Evolutionary conservation across 2,329 filamentous ascomycete species (phyloP), one percentile per base, ranked within the genome.

Genomic region (Diplodia scrobiculata): DNA sequence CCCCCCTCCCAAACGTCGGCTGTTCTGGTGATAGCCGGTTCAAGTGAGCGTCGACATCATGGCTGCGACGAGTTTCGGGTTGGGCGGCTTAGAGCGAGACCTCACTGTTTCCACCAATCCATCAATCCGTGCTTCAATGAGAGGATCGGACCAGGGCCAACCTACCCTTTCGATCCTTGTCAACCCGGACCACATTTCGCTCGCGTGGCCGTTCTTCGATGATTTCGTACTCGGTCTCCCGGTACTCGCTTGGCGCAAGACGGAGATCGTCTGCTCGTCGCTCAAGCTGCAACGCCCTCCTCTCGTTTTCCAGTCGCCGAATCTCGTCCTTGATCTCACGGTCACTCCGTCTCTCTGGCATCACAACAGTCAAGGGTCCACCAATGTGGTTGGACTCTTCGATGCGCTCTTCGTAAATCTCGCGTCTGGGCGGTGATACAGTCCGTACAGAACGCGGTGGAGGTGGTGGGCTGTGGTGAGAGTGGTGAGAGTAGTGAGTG

Each of bases 151-250:
- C 91, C 81, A 93, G 88, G 83, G 88, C 87, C 87, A 95, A 88
- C 90, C 89, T 95, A 96, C 93, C 92, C 92, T 91, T 95, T 84
- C 89, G 89, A 81, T 97, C 92, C 83, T 90, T 92, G 80, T 92
- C 90, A 73, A 97, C 87, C 72, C 89, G 84, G 69, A 90, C 82
- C 64, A 88, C 78, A 67, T 87, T 85, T 60, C 71, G 83, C 73
- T 71, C 80, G 62, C 69, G 76, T 66, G 69, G 87, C 77, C 72
- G 82, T 76, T 70, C 88, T 67, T 87, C 89, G 51, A 91, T 76
- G 53, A 91, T 83, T 38, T 91, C 88, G 64, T 87, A 85, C 32
- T 86, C 83, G 66, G 76, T 73, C 67, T 71, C 81, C 72, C 81
- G 79, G 25, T 66, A 66, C 19, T 62, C 65, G 47, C 27, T 19